phyloP scores from a whole-genome alignment of 441 rosid genomes.

The Brassica balearica region DNA sequence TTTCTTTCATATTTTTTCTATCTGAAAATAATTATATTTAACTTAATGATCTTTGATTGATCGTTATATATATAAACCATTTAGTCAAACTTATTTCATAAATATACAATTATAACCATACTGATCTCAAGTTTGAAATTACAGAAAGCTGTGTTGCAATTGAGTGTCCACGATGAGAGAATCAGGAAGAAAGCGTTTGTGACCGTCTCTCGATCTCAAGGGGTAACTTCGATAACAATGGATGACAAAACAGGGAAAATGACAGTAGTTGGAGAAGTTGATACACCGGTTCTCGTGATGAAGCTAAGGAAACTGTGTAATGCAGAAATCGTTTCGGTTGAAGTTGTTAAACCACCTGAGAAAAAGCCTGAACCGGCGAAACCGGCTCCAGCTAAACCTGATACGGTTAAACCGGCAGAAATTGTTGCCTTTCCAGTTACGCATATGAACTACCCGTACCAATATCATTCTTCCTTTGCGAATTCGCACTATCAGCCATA shows the following conservation, averaged over 20 bases:
- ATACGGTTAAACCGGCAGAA: slow-evolving; percentile 16
- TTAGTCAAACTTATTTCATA: neutral
- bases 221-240: slow-evolving; percentile 58
- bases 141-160: slow-evolving; percentile 42
- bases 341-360: slow-evolving; percentile 67
- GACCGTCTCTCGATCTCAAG: slow-evolving; percentile 37
- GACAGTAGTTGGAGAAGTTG: slow-evolving; percentile 65
- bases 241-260: slow-evolving; percentile 69
- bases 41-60: neutral
- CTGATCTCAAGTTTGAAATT: slow-evolving; percentile 1
- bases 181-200: slow-evolving; percentile 27
- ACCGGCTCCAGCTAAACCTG: slow-evolving; percentile 15
- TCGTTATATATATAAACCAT: neutral
- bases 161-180: slow-evolving; percentile 30
- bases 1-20: neutral
- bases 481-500: slow-evolving; percentile 17
- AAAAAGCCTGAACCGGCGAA: slow-evolving; percentile 62
- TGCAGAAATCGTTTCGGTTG: slow-evolving; percentile 61
- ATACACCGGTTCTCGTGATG: slow-evolving; percentile 50
- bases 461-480: slow-evolving; percentile 14
- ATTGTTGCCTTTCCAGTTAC: slow-evolving; percentile 25
- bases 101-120: neutral
- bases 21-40: neutral
- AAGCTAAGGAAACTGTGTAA: slow-evolving; percentile 64
- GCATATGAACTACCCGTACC: slow-evolving; percentile 17